phyloP scores from a whole-genome alignment of 2,329 filamentous ascomycete genomes.

The Nemania sp. region DNA sequence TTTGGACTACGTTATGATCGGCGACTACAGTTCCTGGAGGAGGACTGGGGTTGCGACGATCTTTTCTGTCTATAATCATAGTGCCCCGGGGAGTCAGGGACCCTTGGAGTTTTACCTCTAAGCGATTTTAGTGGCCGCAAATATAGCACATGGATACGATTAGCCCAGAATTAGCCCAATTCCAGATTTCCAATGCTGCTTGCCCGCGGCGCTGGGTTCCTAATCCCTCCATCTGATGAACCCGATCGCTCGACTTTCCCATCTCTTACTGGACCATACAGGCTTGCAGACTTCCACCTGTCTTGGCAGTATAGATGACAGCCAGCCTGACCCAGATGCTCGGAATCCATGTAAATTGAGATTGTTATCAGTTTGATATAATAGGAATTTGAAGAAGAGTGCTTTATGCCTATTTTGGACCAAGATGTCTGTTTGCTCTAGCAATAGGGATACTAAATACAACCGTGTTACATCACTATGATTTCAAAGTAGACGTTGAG shows the following conservation, averaged over 20 bases:
- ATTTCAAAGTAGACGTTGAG: neutral
- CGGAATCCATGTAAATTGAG: conserved; percentile 7
- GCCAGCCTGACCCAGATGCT: conserved; percentile 10
- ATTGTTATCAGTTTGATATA: neutral
- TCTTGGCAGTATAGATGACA: conserved; percentile 21
- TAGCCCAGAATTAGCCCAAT: conserved; percentile 12
- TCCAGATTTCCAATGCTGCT: conserved; percentile 13
- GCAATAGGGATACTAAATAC: neutral
- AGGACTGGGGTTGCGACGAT: conserved; percentile 11
- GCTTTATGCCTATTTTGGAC: neutral
- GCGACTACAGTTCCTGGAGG: too few species aligned
- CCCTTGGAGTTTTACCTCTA: neutral
- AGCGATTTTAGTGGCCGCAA: conserved; percentile 23
- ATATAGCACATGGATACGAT: conserved; percentile 18
- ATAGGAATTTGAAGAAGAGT: neutral
- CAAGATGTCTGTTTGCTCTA: neutral
- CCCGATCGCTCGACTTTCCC: neutral
- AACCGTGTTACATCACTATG: too few species aligned
- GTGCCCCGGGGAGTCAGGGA: conserved; percentile 20
- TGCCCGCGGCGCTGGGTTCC: conserved; percentile 30
- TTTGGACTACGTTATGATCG: conserved; percentile 2
- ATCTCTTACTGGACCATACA: neutral
- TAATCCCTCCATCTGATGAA: neutral
- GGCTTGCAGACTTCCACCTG: neutral
- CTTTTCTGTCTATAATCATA: conserved; percentile 22